phyloP scores from a whole-genome alignment of 2,329 filamentous ascomycete species.

The Apiospora kogelbergensis region DNA sequence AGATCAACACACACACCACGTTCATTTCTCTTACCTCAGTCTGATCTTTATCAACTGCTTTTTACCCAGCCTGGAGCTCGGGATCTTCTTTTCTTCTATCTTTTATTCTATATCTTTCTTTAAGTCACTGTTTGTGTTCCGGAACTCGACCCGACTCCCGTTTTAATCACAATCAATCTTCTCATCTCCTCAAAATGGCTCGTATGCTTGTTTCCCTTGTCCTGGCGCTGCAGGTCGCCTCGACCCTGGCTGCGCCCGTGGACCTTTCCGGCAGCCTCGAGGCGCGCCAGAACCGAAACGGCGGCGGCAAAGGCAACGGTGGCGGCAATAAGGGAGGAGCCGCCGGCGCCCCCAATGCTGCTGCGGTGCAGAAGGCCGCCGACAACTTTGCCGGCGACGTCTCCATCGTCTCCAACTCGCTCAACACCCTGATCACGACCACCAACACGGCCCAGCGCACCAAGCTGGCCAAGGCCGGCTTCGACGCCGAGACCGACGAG shows the following conservation, averaged over 20 bases:
- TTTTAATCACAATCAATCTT: neutral
- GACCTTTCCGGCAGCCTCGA: neutral
- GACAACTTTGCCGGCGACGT: constrained; percentile 16
- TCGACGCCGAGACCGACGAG: constrained; percentile 19
- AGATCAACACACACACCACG: neutral
- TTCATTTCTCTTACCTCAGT: neutral
- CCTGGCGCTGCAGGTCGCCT: neutral
- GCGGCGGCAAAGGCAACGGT: neutral
- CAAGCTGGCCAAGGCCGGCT: constrained; percentile 14
- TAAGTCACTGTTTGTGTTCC: neutral
- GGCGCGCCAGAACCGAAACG: neutral
- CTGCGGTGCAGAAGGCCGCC: constrained; percentile 11
- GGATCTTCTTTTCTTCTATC: neutral
- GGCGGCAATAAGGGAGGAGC: neutral
- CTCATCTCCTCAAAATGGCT: neutral
- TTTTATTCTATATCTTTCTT: neutral
- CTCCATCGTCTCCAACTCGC: constrained; percentile 13
- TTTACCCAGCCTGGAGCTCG: neutral
- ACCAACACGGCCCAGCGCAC: constrained; percentile 9
- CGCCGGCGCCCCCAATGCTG: neutral
- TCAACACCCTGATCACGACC: constrained; percentile 13
- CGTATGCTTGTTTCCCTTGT: neutral
- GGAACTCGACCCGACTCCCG: neutral
- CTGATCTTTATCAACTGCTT: neutral
- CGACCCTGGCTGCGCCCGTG: neutral